These are phyloP conservation scores for Colletotrichum costaricense DNA, from an alignment of 2,329 filamentous ascomycete genomes.

Conservation along the genomic window DNA sequence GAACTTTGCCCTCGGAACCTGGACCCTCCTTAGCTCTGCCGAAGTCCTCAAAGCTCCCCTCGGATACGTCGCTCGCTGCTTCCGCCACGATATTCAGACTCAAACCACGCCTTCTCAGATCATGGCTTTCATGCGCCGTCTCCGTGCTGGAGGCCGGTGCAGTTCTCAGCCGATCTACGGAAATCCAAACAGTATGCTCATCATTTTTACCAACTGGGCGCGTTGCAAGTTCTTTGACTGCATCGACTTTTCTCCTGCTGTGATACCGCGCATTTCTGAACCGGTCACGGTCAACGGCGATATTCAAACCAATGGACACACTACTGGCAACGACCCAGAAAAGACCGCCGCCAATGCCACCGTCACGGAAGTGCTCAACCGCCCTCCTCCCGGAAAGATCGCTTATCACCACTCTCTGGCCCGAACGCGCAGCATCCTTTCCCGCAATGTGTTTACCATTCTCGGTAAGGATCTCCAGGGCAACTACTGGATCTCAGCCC, in stretches of 20 bases:
- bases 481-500: conserved; percentile 43
- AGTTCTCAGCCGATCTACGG: conserved; percentile 44
- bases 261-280: conserved; percentile 32
- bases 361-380: background rate
- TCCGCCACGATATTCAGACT: conserved; percentile 47
- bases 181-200: conserved; percentile 43
- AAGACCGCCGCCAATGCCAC: conserved; percentile 4
- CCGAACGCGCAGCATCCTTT: conserved; percentile 27
- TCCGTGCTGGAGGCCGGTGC: conserved; percentile 37
- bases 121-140: conserved; percentile 41
- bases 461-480: conserved; percentile 43
- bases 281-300: background rate
- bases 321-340: conserved; percentile 10
- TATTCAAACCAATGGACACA: background rate
- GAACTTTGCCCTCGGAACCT: conserved; percentile 41
- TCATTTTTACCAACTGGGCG: conserved; percentile 53
- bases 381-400: conserved; percentile 31
- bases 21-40: conserved; percentile 38
- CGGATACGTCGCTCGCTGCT: conserved; percentile 42
- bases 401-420: conserved; percentile 31
- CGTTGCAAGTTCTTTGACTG: conserved; percentile 47
- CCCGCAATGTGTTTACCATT: conserved; percentile 32
- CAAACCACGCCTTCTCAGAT: conserved; percentile 49
- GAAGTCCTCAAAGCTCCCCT: conserved; percentile 40
- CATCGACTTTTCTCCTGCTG: conserved; percentile 50